A percentile compares a stretch with the other conserved stretches of the same genome.
These are phyloP conservation scores for Arxiozyma slooffiae DNA, from an alignment of 1,139 yeast species.

Conservation along the genomic window DNA sequence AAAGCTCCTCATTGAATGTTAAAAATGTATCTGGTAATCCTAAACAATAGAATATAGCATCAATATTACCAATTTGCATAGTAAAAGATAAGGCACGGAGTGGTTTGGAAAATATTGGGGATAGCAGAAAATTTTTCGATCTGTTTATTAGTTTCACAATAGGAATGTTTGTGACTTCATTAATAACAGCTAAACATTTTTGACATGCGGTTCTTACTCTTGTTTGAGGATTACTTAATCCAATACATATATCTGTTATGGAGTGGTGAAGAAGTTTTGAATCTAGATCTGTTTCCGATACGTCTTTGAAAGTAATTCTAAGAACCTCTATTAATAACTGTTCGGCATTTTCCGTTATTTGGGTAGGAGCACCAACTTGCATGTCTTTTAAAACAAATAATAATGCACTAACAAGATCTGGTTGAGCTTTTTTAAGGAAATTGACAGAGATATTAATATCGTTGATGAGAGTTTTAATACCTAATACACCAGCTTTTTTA, in stretches of 20 bases:
- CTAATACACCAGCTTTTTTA: slow-evolving; percentile 83
- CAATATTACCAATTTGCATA: slow-evolving; percentile 97
- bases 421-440: slow-evolving; percentile 70
- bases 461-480: slow-evolving; percentile 62
- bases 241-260: slow-evolving; percentile 81
- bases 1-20: slow-evolving; percentile 80
- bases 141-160: slow-evolving; percentile 70
- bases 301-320: slow-evolving; percentile 17
- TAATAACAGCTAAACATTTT: slow-evolving; percentile 53
- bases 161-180: slow-evolving; percentile 61
- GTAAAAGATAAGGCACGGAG: slow-evolving; percentile 93
- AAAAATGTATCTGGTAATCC: slow-evolving; percentile 72
- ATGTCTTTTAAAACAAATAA: slow-evolving; percentile 87
- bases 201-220: slow-evolving; percentile 79
- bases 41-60: slow-evolving; percentile 86
- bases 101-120: slow-evolving; percentile 96
- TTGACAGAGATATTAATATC: slow-evolving; percentile 57
- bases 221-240: slow-evolving; percentile 78
- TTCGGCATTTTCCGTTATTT: slow-evolving; percentile 64
- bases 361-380: slow-evolving; percentile 77
- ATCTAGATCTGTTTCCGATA: slow-evolving; percentile 43
- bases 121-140: slow-evolving; percentile 68
- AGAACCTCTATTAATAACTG: slow-evolving; percentile 54
- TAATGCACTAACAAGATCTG: slow-evolving; percentile 76
- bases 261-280: slow-evolving; percentile 77